Evolutionary conservation across 805 yeast species (phyloP), one percentile per base, ranked within the genome.

Genomic region (Yamadazyma paraphyllophila): DNA sequence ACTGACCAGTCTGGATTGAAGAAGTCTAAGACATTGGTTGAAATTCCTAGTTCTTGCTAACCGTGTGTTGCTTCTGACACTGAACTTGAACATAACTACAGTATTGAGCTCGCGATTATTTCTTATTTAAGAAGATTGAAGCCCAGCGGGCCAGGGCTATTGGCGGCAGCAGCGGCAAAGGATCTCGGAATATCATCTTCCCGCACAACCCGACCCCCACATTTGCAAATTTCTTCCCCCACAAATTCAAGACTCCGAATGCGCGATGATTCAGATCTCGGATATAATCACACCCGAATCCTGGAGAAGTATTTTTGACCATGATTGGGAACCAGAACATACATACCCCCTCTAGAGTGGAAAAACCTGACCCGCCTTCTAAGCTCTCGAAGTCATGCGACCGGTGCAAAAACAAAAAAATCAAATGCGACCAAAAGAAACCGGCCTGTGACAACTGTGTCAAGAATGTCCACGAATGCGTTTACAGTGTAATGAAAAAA

Each of bases 361-460:
- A 32, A 13, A 41, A 41, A 13, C 32, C 44, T 17, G 7, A 26
- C 25, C 20, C 37, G 14, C n/a, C 38, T 9, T 15, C 44, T n/a
- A 49, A 49, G 39, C 29, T 53, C 10, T 39, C 53, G 30, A 50
- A 48, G 41, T 51, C 57, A 16, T 53, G 57, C 46, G 57, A 53
- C 34, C 51, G 41, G 24, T 53, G 57, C 38, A 53, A 53, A 32
- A 29, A 37, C 16, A 53, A 53, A 37, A 53, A 53, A 41, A 43
- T 53, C 33, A 51, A 51, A 36, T 53, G 57, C 45, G 53, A 53
- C 35, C 52, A 49, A 36, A 43, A 39, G 11, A 46, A 44, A 34
- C 57, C 57, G 3, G 33, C 33, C 9, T 53, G 57, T 39, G 46
- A 39, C 13, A 48, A 53, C 34, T 53, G 57, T 40, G 17, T 37